Evolutionary conservation across 306 rosid genomes (phyloP).

Genomic region (Amphicarpaea edgeworthii): DNA sequence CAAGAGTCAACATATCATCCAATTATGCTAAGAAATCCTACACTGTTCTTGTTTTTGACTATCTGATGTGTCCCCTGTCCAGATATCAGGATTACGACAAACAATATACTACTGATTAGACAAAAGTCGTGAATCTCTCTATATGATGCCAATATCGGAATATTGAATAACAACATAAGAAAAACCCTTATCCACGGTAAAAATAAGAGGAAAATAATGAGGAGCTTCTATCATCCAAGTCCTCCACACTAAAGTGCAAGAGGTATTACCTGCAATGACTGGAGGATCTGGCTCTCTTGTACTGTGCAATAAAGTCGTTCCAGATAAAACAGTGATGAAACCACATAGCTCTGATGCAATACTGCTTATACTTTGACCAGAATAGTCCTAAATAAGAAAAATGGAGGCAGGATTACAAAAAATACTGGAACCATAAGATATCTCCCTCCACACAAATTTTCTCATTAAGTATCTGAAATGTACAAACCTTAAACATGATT

Average conservation of each 20-base stretch:
- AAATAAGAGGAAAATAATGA: background rate
- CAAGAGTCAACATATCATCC: no score
- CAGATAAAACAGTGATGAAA: constrained; percentile 84
- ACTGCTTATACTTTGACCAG: constrained; percentile 89
- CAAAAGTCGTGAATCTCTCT: constrained; percentile 8
- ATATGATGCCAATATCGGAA: background rate
- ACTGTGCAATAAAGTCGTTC: constrained; percentile 81
- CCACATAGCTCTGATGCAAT: constrained; percentile 89
- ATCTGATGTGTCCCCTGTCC: background rate
- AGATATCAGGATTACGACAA: constrained; percentile 10
- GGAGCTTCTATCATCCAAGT: constrained; percentile 35
- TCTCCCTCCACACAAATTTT: constrained; percentile 33
- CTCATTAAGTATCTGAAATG: constrained; percentile 36
- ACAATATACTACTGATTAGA: background rate
- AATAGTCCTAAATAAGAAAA: constrained; percentile 69
- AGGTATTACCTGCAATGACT: constrained; percentile 62
- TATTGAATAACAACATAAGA: background rate
- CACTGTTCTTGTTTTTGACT: no score
- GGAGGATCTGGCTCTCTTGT: constrained; percentile 77
- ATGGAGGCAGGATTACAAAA: constrained; percentile 33
- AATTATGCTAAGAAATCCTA: constrained; percentile 25
- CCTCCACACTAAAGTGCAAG: constrained; percentile 27
- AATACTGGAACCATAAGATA: constrained; percentile 37
- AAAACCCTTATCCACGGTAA: background rate
- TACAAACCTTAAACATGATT: constrained; percentile 91